Evolutionary conservation across 73 alveolate genomes (phyloP).

Genomic region (Paramecium primaurelia): DNA sequence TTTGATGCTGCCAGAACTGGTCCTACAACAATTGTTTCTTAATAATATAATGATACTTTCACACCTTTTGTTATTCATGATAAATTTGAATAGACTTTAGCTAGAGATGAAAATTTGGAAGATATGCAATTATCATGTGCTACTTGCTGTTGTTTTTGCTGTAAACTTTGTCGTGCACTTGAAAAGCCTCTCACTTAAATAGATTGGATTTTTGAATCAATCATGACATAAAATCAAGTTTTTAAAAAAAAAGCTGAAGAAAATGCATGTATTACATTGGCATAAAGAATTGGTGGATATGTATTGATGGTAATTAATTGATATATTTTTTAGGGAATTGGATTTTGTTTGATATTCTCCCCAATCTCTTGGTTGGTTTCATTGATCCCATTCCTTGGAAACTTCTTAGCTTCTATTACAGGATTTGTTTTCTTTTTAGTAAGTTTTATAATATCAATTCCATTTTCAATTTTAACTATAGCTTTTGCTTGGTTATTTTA

Average conservation of each 20-base stretch:
- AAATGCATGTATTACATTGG: neutral
- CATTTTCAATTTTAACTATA: neutral
- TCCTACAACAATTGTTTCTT: neutral
- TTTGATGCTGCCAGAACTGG: neutral
- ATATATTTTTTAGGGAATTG: neutral
- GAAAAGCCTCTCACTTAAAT: neutral
- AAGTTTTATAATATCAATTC: neutral
- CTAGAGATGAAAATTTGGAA: neutral
- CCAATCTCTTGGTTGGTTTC: slow-evolving; percentile 10
- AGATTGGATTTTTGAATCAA: neutral
- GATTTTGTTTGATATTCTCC: neutral
- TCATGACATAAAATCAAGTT: neutral
- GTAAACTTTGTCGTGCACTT: neutral
- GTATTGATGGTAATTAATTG: neutral
- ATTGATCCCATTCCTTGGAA: slow-evolving; percentile 24
- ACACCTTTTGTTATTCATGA: neutral
- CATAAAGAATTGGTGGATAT: neutral
- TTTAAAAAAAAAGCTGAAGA: neutral
- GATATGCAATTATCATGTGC: neutral
- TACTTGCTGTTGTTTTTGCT: neutral
- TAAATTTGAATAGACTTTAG: neutral
- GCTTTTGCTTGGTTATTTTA: slow-evolving; percentile 34
- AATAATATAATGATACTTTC: neutral
- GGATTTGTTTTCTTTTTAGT: neutral
- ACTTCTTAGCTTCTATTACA: neutral